Base-by-base conservation (phyloP, 2,329 filamentous ascomycete genomes). In the Xylariaceae sp. region DNA sequence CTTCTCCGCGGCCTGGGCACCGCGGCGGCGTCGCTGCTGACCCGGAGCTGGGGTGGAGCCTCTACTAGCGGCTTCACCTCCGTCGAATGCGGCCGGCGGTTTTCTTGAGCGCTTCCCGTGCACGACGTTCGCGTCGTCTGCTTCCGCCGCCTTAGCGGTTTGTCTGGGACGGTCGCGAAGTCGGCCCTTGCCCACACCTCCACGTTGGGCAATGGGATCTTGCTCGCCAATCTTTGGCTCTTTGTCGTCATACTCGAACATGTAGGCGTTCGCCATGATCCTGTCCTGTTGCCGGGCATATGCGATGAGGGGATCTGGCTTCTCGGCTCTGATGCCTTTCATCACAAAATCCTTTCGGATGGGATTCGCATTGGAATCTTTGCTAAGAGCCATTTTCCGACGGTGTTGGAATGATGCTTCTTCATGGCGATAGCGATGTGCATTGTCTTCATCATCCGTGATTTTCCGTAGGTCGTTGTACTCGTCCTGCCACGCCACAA, bases 211-310 rank as follows among this genome's bases (percentile, higher is more conserved):
- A 37, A 81, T 73, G 0, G 83, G 82, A 56, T 87, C 83, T 66
- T 88, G 86, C 37, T 76, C 75, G 19, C 84, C 83, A 56, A 86
- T 76, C 69, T 82, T 83, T 57, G 78, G 79, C 2, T 80, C 78
- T 49, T 84, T 80, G 9, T 80, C 76, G 62, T 87, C 84, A 61
- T 86, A 84, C 57, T 85, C 81, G 63, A 87, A 86, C 16, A 81
- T 80, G 64, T 87, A 88, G 1, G 79, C 77, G 57, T 81, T 77
- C 7, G 85, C 83, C 78, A 84, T 82, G 58, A 85, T 75, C 52
- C 76, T 76, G 70, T 87, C 83, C 66, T 88, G 81, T 50, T 76
- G 67, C 52, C 69, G 68, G 42, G 70, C 65, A 57, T 81, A 79
- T 3, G 78, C 74, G 43, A 81, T 76, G 20, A 76, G 72, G 0